Percentiles rank a stretch among this genome's conserved stretches.
Conservation (phyloP, 2,329 filamentous ascomycete genomes). For the Verticillium nubilum region DNA sequence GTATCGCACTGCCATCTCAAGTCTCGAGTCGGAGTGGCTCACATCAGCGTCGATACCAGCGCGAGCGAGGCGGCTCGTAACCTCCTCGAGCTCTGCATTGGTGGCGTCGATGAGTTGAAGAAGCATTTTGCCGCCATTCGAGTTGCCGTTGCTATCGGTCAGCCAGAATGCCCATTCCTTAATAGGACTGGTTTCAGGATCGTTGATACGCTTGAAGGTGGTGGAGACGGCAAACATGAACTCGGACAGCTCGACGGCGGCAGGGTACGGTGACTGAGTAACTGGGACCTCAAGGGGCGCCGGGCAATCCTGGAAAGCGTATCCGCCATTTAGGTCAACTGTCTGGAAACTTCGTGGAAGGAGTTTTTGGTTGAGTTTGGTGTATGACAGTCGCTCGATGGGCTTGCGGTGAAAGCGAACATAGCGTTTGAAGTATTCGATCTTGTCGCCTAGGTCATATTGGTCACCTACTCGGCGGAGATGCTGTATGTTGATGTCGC, state of each 20-base stretch:
- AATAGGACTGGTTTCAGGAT: slow-evolving; percentile 44
- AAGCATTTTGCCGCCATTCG: slow-evolving; percentile 52
- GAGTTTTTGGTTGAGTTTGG: slow-evolving; percentile 42
- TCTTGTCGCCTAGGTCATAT: slow-evolving; percentile 41
- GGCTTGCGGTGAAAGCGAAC: slow-evolving; percentile 45
- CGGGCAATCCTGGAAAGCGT: slow-evolving; percentile 36
- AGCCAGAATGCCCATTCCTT: slow-evolving; percentile 58
- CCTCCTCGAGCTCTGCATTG: slow-evolving; percentile 43
- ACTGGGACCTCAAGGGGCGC: slow-evolving; percentile 47
- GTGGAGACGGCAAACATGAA: slow-evolving; percentile 57
- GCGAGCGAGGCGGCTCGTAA: slow-evolving; percentile 37
- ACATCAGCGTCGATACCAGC: slow-evolving; percentile 54
- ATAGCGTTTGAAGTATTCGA: slow-evolving; percentile 53
- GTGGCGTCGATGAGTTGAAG: slow-evolving; percentile 48
- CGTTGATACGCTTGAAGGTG: slow-evolving; percentile 48
- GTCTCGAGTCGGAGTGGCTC: slow-evolving; percentile 44
- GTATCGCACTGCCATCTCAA: slow-evolving; percentile 55
- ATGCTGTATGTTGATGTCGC: slow-evolving; percentile 40
- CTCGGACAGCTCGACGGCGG: slow-evolving; percentile 46
- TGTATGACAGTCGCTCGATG: slow-evolving; percentile 44
- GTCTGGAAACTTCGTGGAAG: slow-evolving; percentile 40
- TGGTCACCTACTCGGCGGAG: slow-evolving; percentile 39
- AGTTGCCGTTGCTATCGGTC: slow-evolving; percentile 48
- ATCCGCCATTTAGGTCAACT: slow-evolving; percentile 39
- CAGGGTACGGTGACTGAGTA: slow-evolving; percentile 42